Base-by-base conservation (phyloP, 1,139 yeast species). In the Candida sanyaensis region DNA sequence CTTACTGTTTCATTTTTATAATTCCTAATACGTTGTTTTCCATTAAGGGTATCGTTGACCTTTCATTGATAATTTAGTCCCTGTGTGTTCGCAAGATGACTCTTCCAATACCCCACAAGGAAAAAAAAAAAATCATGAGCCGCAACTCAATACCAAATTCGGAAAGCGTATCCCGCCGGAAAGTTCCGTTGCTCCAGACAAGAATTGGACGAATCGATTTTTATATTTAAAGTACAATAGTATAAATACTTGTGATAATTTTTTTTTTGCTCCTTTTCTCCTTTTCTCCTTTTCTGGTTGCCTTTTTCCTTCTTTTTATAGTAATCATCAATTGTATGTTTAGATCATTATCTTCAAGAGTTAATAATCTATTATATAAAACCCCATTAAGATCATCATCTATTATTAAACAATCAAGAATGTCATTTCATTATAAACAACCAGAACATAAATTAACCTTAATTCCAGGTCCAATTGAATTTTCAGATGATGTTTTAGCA, bases 401-500 rank as follows among this genome's bases (percentile, higher is more conserved):
- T 33, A 21, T 36, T 6, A 26, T 24, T 13, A 23, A 23, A 13
- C 29, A 33, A 33, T 33, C 37, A 9, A 48, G 39, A 47, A 50
- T 52, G 55, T 44, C 51, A 5, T 46, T 48, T 34, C 47, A 50
- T 30, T 50, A 50, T 29, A 71, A 73, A 51, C 82, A 77, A 62
- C 69, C 76, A 30, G 71, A 66, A 44, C 84, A 80, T 61, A 78
- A 78, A 57, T 72, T 81, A 65, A 78, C 91, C 57, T 73, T 91
- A 75, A 88, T 91, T 58, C 98, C 97, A 37, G 98, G 98, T 43
- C 97, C 98, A 51, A 88, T 92, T 64, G 95, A 88, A 68, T 85
- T 92, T 68, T 85, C 92, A 45, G 90, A 88, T 57, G 81, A 76
- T 51, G 98, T 92, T 44, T 80, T 88, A 57, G 73, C 75, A 42